Evolutionary conservation across 2,329 filamentous ascomycete genomes (phyloP).

Genomic region (Colletotrichum spinosum): DNA sequence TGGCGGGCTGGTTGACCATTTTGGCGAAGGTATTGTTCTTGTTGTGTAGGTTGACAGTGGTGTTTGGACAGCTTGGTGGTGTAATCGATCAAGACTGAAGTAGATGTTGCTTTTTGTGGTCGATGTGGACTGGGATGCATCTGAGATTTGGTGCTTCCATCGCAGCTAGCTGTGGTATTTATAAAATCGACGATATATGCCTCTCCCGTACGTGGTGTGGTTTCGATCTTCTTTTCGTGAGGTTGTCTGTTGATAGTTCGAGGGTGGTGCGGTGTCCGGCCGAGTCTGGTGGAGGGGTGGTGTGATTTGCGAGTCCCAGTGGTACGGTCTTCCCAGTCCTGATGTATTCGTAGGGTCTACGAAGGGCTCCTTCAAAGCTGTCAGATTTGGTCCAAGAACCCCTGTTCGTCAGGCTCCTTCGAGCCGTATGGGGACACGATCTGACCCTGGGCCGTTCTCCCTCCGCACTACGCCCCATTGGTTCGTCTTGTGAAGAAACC

Average conservation of each 20-base stretch:
- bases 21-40: conserved; percentile 5
- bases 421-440: no score
- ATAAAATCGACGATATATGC: conserved; percentile 18
- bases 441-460: neutral
- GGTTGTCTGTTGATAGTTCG: conserved; percentile 31
- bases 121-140: conserved; percentile 33
- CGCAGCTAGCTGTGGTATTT: conserved; percentile 14
- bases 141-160: conserved; percentile 3
- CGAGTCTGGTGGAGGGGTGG: conserved; percentile 30
- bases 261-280: conserved; percentile 32
- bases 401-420: no score
- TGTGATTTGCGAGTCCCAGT: conserved; percentile 32
- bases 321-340: conserved; percentile 16
- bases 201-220: conserved; percentile 30
- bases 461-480: conserved; percentile 1
- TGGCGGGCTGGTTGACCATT: conserved; percentile 35
- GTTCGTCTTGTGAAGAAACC: conserved; percentile 8
- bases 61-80: neutral
- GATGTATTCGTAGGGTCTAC: neutral
- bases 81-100: conserved; percentile 9
- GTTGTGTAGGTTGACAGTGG: conserved; percentile 2
- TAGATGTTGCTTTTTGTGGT: conserved; percentile 26
- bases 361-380: neutral
- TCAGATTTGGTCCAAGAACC: neutral
- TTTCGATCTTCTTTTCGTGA: neutral